Evolutionary conservation across 2,329 filamentous ascomycete species (phyloP).

Genomic region (Zalaria obscura): DNA sequence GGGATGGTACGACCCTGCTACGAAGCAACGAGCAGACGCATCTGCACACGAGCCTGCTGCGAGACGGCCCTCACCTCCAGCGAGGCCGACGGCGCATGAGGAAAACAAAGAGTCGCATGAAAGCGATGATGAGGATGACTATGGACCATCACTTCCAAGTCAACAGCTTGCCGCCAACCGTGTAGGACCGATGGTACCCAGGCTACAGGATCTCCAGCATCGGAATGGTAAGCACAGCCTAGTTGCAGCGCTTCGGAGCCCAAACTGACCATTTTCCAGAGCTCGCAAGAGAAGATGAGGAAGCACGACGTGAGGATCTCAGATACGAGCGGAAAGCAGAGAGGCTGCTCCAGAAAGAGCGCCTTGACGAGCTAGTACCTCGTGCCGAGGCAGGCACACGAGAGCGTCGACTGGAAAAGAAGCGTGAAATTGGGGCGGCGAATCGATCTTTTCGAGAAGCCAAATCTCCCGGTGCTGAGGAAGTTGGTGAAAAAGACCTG

Average conservation of each 20-base stretch:
- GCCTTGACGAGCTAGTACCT: constrained; percentile 67
- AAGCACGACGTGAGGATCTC: constrained; percentile 34
- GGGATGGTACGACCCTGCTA: constrained; percentile 83
- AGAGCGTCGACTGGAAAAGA: constrained; percentile 80
- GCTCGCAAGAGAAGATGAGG: constrained; percentile 35
- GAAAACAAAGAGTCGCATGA: constrained; percentile 28
- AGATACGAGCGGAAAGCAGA: constrained; percentile 50
- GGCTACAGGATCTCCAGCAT: constrained; percentile 57
- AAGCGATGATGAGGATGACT: constrained; percentile 49
- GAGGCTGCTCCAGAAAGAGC: constrained; percentile 52
- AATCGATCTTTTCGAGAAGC: constrained; percentile 58
- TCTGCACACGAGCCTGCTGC: neutral
- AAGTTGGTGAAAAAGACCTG: constrained; percentile 58
- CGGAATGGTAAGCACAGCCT: constrained; percentile 26
- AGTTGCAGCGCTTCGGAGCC: neutral
- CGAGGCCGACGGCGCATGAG: constrained; percentile 12
- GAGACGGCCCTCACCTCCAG: neutral
- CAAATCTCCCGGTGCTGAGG: constrained; percentile 48
- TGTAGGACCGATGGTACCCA: constrained; percentile 52
- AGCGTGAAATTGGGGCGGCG: constrained; percentile 53
- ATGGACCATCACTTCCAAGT: constrained; percentile 36
- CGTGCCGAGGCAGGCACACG: constrained; percentile 71
- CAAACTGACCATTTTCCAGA: constrained; percentile 15
- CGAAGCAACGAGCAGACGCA: constrained; percentile 39
- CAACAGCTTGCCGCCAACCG: constrained; percentile 10